Base-by-base conservation (phyloP, 345 rosid species). In the Durio zibethinus region DNA sequence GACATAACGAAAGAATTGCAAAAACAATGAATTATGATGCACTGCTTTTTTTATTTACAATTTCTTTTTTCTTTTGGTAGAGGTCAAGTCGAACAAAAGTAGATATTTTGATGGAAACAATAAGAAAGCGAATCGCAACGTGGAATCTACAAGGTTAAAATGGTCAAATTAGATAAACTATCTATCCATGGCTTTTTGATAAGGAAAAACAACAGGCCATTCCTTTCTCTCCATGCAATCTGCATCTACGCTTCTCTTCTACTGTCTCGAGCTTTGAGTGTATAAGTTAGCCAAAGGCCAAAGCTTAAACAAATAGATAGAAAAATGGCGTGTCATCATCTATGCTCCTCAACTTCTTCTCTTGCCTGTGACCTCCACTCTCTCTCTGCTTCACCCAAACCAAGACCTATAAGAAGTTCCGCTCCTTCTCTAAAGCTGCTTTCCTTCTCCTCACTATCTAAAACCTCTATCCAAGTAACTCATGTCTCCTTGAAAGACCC, bases 401-500 rank as follows among this genome's bases (percentile, higher is more conserved):
- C 80, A 10, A 80, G 77, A 36, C 83, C 84, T 18, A 20, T n/a
- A 5, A 84, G 74, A 60, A 73, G 77, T 47, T 76, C 82, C 70
- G 5, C 74, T 21, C 78, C 15, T 82, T 69, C 86, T 42, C 79
- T 67, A 43, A 79, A 64, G 20, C 82, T 73, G 56, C 29, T 50
- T 64, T 77, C 86, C 35, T 11, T 71, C 68, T 64, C 83, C 14
- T 63, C 64, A 74, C 84, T 74, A 54, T 56, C 86, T 42, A 87
- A 59, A 82, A 23, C 76, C 61, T 53, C 81, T 70, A 82, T 87
- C 45, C 89, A 83, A 42, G 57, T 72, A 33, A 75, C 77, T 79
- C 78, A 72, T 23, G 92, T 91, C 53, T 91, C 97, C 5, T 68
- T 89, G 72, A 89, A 88, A 40, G 90, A 86, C 75, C 48, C 84